Percentiles rank a stretch among this genome's conserved stretches.
Evolutionary conservation across 2,329 filamentous ascomycete species (phyloP).

Genomic region (Talaromyces sp.): DNA sequence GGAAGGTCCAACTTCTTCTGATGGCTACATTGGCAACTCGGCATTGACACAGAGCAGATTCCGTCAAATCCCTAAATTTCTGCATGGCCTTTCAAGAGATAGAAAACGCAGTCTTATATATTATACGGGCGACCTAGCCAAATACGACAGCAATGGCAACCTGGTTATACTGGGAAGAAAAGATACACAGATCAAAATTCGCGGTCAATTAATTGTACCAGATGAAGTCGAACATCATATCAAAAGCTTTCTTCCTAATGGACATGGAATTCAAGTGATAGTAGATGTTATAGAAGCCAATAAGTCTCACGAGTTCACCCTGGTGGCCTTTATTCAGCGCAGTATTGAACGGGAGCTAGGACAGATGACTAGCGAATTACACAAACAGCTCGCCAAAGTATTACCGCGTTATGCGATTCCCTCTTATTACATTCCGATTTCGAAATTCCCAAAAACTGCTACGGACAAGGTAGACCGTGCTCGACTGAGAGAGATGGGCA

Average conservation of each 20-base stretch:
- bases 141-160: slow-evolving; percentile 28
- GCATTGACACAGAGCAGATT: slow-evolving; percentile 26
- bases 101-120: slow-evolving; percentile 48
- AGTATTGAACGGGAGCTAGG: not conserved
- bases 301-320: not conserved
- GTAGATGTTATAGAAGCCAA: not conserved
- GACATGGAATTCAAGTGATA: not conserved
- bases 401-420: slow-evolving; percentile 17
- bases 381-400: not conserved
- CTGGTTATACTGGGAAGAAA: slow-evolving; percentile 32
- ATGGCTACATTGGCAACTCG: slow-evolving; percentile 29
- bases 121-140: slow-evolving; percentile 36
- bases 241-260: not conserved
- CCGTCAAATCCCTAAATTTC: slow-evolving; percentile 32
- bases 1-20: slow-evolving; percentile 33
- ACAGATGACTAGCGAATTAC: not conserved
- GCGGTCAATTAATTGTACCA: slow-evolving; percentile 35
- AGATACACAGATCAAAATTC: slow-evolving; percentile 35
- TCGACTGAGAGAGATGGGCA: not conserved
- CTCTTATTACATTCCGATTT: slow-evolving; percentile 15
- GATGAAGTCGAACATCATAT: slow-evolving; percentile 30
- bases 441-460: slow-evolving; percentile 11
- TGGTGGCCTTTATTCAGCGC: slow-evolving; percentile 9
- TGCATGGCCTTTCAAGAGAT: slow-evolving; percentile 48
- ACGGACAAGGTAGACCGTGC: slow-evolving; percentile 11